These are phyloP conservation scores for Hanseniaspora valbyensis DNA, from an alignment of 805 yeast genomes.

Conservation along the genomic window DNA sequence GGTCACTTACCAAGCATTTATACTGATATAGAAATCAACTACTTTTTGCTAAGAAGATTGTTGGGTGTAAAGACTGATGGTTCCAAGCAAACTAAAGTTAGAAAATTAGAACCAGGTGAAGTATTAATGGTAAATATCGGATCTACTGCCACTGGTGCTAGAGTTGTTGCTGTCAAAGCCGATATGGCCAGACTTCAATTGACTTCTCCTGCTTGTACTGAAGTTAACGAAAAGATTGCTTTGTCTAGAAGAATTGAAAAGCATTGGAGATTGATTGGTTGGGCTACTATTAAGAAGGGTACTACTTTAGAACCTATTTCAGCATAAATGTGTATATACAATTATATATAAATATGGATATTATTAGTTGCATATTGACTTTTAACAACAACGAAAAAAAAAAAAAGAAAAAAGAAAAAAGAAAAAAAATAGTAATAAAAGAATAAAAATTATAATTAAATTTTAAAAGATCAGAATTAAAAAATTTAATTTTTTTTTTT, in stretches of 20 bases:
- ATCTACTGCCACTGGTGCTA: constrained; percentile 98
- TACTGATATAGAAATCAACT: constrained; percentile 95
- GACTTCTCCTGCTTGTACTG: constrained; percentile 98
- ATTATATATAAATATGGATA: constrained; percentile 18
- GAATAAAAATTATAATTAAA: too few species aligned
- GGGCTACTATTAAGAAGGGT: constrained; percentile 98
- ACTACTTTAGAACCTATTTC: constrained; percentile 69
- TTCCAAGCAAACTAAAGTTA: constrained; percentile 91
- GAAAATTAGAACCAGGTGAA: constrained; percentile 87
- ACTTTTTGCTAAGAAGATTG: constrained; percentile 89
- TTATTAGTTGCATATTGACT: not conserved
- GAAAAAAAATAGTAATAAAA: too few species aligned
- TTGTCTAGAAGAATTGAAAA: constrained; percentile 97
- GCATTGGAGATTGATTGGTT: constrained; percentile 99
- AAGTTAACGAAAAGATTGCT: constrained; percentile 95
- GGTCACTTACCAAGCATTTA: constrained; percentile 92
- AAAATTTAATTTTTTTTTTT: too few species aligned
- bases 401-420: constrained; percentile 1
- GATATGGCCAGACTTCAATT: constrained; percentile 97
- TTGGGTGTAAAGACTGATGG: constrained; percentile 98
- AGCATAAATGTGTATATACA: constrained; percentile 18
- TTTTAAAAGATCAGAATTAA: too few species aligned
- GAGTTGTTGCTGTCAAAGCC: constrained; percentile 94
- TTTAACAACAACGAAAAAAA: too few species aligned
- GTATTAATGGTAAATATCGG: constrained; percentile 98